phyloP scores from a whole-genome alignment of 2,329 filamentous ascomycete species.

The Coniochaeta sp. region DNA sequence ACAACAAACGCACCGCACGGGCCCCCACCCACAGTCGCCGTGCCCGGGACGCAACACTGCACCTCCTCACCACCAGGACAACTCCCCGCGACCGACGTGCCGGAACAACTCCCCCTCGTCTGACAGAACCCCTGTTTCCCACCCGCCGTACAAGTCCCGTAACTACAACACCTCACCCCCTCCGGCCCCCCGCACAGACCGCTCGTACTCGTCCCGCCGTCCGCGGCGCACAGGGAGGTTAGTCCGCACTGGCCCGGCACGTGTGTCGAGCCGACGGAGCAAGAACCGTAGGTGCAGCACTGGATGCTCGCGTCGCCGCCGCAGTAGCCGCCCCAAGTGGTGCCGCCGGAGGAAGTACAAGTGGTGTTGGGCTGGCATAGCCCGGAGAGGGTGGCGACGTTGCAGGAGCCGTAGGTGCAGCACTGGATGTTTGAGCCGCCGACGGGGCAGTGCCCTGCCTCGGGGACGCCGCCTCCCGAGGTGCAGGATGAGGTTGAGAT shows the following conservation, averaged over 20 bases:
- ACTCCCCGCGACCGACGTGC: neutral
- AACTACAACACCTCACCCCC: neutral
- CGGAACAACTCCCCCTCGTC: neutral
- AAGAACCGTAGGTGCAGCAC: neutral
- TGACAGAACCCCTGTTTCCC: neutral
- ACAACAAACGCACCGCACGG: neutral
- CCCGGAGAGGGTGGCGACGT: neutral
- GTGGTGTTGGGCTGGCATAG: slow-evolving; percentile 2
- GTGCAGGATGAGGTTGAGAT: neutral
- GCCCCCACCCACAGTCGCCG: neutral
- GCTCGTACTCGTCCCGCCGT: neutral
- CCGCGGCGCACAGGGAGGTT: neutral
- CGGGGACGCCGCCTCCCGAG: neutral
- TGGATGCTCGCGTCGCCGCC: neutral
- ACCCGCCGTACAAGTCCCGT: neutral
- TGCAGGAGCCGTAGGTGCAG: slow-evolving; percentile 4
- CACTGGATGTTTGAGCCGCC: neutral
- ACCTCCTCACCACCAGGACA: neutral
- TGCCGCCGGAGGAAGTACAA: neutral
- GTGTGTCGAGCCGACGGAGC: neutral
- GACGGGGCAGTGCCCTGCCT: neutral
- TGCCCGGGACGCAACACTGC: neutral
- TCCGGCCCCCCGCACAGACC: neutral
- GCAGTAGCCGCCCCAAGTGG: neutral
- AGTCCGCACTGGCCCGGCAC: neutral